Conservation (phyloP, 2,329 filamentous ascomycete species). For the Cordyceps militaris region DNA sequence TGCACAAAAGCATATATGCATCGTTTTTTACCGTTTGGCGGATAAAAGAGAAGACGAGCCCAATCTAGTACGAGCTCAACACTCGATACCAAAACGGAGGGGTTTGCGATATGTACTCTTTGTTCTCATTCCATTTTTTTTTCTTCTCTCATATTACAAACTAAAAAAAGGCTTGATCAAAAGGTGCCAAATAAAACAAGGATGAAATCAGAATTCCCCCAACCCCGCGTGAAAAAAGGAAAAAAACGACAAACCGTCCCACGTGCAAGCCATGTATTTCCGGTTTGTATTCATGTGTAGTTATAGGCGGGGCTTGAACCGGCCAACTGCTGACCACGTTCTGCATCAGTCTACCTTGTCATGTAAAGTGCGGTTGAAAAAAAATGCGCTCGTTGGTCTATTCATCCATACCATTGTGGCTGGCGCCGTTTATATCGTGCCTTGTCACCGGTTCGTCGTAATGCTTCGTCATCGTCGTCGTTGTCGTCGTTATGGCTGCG, state of each 20-base stretch:
- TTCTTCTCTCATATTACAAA: background rate
- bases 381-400: background rate
- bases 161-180: background rate
- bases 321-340: background rate
- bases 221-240: too few relatives aligned
- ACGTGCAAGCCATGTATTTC: background rate
- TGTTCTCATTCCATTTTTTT: background rate
- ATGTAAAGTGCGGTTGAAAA: background rate
- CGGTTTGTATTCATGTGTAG: background rate
- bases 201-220: background rate
- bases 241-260: too few relatives aligned
- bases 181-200: background rate
- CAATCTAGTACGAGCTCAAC: slow-evolving; percentile 2
- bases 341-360: background rate
- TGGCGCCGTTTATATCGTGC: background rate
- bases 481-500: background rate
- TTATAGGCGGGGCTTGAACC: background rate
- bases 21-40: background rate
- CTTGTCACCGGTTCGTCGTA: background rate
- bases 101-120: background rate
- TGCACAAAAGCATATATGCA: background rate
- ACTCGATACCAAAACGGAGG: background rate
- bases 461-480: background rate
- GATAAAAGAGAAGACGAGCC: background rate
- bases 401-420: background rate